Base-by-base conservation (phyloP, 345 rosid species). In the Salix arbutifolia region DNA sequence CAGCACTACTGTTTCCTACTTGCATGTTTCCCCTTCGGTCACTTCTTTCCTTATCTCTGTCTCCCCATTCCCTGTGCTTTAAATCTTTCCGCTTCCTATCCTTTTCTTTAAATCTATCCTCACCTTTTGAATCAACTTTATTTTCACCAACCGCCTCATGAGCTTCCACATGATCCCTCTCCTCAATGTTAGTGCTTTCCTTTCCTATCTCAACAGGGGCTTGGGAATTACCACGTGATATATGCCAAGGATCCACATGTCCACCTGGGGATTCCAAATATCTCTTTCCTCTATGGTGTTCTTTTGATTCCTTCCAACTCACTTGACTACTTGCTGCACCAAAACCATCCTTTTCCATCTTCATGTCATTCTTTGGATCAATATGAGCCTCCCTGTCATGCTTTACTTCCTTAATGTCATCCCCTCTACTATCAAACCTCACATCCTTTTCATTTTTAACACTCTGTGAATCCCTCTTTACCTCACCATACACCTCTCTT, bases 61-160 rank as follows among this genome's bases (percentile, higher is more conserved):
- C 99, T 11, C 90, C 96, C 94, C 97, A 92, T 52, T 96, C 99
- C 67, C 92, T 82, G 66, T 85, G 89, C 86, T 90, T 96, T 33
- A 78, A 69, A 65, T 96, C 99, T 84, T 93, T 96, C 83, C 95
- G 85, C 81, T 92, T 96, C 83, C 89, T 92, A 61, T 96, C 99
- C 83, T 92, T 96, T 46, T 93, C 99, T 79, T 92, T 96, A 82
- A 86, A 88, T 74, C 89, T 88, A 78, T 96, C 99, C 28, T 96
- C 99, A n/a, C 83, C 84, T 85, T 91, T 96, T 11, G 76, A 71
- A 80, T 92, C 98, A 82, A 89, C 80, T 85, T 88, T 94, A 79
- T 92, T 92, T 82, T 94, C 99, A n/a, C 95, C 99, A 60, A 87
- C 88, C 2, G 94, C 87, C 86, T 93, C 96, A 46, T 88, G 90